Evolutionary conservation across 2,329 filamentous ascomycete species (phyloP).

Genomic region (Fusarium odoratissimum): DNA sequence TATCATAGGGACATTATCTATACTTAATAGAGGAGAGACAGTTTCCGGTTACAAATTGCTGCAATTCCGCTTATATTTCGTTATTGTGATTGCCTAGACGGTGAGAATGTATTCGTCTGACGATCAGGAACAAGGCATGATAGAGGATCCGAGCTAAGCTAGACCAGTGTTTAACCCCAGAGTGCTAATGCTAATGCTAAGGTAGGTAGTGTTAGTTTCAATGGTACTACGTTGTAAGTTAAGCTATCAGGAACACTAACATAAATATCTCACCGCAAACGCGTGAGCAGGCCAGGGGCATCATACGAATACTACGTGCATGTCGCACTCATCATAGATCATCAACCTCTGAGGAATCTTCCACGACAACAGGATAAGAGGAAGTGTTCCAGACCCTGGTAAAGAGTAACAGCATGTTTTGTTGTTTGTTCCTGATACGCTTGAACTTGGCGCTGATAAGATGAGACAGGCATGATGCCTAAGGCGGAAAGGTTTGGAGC

Average conservation of each 20-base stretch:
- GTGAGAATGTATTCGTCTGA: background rate
- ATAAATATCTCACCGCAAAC: constrained; percentile 13
- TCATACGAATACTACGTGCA: constrained; percentile 7
- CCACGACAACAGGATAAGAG: constrained; percentile 25
- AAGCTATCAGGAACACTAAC: constrained; percentile 17
- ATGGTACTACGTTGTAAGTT: background rate
- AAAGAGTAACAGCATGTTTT: constrained; percentile 14
- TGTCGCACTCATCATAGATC: constrained; percentile 2
- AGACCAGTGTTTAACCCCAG: constrained; percentile 15
- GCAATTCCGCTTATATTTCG: background rate
- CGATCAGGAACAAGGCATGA: constrained; percentile 21
- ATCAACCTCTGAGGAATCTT: constrained; percentile 10
- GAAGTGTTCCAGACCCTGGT: constrained; percentile 7
- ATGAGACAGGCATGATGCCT: constrained; percentile 40
- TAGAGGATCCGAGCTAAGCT: constrained; percentile 12
- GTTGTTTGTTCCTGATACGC: constrained; percentile 35
- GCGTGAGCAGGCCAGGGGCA: constrained; percentile 18
- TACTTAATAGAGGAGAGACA: constrained; percentile 7
- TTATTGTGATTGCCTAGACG: background rate
- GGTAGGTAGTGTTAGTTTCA: background rate
- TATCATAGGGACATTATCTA: background rate
- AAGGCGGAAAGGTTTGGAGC: constrained; percentile 43
- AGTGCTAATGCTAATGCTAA: background rate
- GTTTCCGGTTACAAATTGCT: background rate
- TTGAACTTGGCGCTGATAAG: constrained; percentile 25